phyloP scores from a whole-genome alignment of 306 rosid genomes.

The Comarum palustre region DNA sequence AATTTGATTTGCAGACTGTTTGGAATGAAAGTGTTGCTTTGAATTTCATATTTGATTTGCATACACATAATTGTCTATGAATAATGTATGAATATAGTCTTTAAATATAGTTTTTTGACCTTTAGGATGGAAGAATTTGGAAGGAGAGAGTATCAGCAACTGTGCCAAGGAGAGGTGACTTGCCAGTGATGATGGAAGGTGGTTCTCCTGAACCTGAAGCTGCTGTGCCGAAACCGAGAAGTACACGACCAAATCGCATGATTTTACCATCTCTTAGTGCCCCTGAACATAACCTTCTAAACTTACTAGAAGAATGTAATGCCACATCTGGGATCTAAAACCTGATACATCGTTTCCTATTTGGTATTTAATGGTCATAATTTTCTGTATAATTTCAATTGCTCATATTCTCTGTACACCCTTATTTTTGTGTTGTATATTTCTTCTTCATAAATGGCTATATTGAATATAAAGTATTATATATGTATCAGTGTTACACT shows the following conservation, averaged over 20 bases:
- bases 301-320: slow-evolving; percentile 86
- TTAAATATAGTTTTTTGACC: slow-evolving; percentile 24
- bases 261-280: slow-evolving; percentile 93
- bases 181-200: slow-evolving; percentile 76
- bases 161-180: slow-evolving; percentile 60
- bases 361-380: slow-evolving; percentile 22
- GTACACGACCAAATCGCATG: slow-evolving; percentile 47
- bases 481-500: slow-evolving; percentile 23
- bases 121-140: slow-evolving; percentile 96
- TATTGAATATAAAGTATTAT: slow-evolving; percentile 25
- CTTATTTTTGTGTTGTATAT: slow-evolving; percentile 2
- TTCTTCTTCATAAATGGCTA: not conserved
- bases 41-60: not conserved
- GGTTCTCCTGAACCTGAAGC: slow-evolving; percentile 44
- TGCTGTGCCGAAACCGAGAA: slow-evolving; percentile 41
- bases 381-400: slow-evolving; percentile 14
- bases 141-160: slow-evolving; percentile 82
- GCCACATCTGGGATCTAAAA: slow-evolving; percentile 60
- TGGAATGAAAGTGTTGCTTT: not conserved
- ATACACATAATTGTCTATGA: not conserved
- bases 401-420: slow-evolving; percentile 15
- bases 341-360: slow-evolving; percentile 34
- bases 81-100: slow-evolving; percentile 21
- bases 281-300: slow-evolving; percentile 76
- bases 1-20: not conserved